Percentiles rank a stretch among this genome's conserved stretches.
Evolutionary conservation across 1,139 yeast genomes (phyloP).

Genomic region (Hansenula lynferdii): DNA sequence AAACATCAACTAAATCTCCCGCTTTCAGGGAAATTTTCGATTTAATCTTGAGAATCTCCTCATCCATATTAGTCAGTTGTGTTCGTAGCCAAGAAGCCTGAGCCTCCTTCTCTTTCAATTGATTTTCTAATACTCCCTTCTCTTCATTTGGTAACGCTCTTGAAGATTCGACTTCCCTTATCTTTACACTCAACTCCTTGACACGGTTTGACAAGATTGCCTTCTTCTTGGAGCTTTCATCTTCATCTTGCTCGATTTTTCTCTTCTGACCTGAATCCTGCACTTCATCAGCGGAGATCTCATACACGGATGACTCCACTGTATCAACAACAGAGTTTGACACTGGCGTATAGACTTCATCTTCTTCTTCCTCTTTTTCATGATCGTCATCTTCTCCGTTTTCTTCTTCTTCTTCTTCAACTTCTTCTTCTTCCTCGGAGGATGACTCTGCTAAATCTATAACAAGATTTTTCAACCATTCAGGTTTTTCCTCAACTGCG

Average conservation of each 20-base stretch:
- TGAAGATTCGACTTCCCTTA: background rate
- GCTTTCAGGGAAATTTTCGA: background rate
- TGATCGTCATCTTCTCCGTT: slow-evolving; percentile 4
- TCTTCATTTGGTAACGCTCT: slow-evolving; percentile 1
- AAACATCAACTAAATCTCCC: background rate
- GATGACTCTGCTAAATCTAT: slow-evolving; percentile 16
- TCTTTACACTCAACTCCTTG: background rate
- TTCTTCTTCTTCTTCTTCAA: slow-evolving; percentile 4
- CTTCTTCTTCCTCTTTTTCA: background rate
- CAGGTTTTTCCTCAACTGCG: slow-evolving; percentile 16
- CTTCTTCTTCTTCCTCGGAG: slow-evolving; percentile 9
- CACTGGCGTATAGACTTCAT: background rate
- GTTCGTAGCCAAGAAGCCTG: background rate
- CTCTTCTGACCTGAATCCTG: slow-evolving; percentile 1
- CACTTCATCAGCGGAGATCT: too few species aligned
- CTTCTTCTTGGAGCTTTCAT: background rate
- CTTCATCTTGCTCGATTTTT: background rate
- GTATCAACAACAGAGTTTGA: slow-evolving; percentile 2
- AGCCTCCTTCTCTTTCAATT: background rate
- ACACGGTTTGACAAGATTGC: background rate
- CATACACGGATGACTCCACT: too few species aligned
- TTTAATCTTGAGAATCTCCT: background rate
- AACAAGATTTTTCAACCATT: slow-evolving; percentile 20
- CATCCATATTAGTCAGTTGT: background rate
- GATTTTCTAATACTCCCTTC: background rate